phyloP scores from a whole-genome alignment of 2,329 filamentous ascomycete genomes.

The Epichloe sylvatica region DNA sequence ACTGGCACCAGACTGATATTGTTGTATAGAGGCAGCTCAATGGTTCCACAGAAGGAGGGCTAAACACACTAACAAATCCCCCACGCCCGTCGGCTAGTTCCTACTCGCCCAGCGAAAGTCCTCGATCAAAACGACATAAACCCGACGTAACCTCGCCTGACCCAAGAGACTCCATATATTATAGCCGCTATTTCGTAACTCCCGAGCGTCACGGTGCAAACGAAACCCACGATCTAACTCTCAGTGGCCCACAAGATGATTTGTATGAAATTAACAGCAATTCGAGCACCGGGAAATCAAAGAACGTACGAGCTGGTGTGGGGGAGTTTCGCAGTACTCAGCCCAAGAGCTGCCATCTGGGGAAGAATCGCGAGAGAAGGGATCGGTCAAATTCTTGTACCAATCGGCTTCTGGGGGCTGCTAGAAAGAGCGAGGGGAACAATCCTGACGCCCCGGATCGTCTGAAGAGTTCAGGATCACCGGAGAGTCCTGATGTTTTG shows the following conservation, averaged over 20 bases:
- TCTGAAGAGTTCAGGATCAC: neutral
- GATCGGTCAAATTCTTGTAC: slow-evolving; percentile 13
- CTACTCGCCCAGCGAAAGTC: neutral
- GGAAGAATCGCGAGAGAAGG: neutral
- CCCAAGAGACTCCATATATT: neutral
- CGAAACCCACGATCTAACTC: neutral
- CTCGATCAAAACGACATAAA: slow-evolving; percentile 3
- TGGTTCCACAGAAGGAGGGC: neutral
- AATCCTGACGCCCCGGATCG: neutral
- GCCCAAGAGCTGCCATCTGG: neutral
- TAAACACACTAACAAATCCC: slow-evolving; percentile 5
- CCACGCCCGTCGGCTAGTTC: neutral
- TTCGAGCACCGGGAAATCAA: slow-evolving; percentile 1
- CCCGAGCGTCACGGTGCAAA: neutral
- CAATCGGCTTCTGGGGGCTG: neutral
- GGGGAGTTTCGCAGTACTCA: neutral
- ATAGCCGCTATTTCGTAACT: neutral
- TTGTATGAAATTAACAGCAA: neutral
- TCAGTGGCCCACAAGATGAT: slow-evolving; percentile 2
- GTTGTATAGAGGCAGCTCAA: slow-evolving; percentile 3
- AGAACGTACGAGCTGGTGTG: neutral
- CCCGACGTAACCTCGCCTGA: neutral
- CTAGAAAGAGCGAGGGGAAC: neutral
- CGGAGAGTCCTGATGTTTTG: neutral
- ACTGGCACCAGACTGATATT: slow-evolving; percentile 1